These are phyloP conservation scores for Rhizopogon vulgaris DNA, from an alignment of 768 basidiomycete genomes.

Conservation along the genomic window DNA sequence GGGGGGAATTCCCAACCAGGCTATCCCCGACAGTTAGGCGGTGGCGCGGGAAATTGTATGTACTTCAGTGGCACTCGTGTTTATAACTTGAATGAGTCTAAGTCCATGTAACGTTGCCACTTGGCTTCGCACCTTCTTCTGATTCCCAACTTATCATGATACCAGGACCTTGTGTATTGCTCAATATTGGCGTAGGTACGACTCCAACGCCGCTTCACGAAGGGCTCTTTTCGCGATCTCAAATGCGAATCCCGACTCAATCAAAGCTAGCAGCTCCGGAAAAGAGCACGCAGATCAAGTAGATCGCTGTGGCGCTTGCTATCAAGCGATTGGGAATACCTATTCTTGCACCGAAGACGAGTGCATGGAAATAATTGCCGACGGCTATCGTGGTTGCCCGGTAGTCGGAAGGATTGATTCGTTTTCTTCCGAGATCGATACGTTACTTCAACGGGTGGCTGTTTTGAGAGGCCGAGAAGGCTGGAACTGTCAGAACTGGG, in stretches of 20 bases:
- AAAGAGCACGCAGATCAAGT: conserved; percentile 16
- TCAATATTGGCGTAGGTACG: conserved; percentile 23
- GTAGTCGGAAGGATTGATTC: conserved; percentile 16
- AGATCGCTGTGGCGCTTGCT: conserved; percentile 26
- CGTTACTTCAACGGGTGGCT: conserved; percentile 17
- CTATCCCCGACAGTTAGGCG: conserved; percentile 4
- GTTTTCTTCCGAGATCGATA: conserved; percentile 10
- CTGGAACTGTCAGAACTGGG: conserved; percentile 28
- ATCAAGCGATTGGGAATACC: conserved; percentile 22
- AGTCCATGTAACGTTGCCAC: no score
- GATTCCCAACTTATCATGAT: neutral
- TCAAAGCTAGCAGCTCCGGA: conserved; percentile 15
- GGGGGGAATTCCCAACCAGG: conserved; percentile 15
- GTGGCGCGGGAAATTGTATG: conserved; percentile 25
- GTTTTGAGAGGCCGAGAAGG: conserved; percentile 21
- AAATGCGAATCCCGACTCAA: conserved; percentile 17
- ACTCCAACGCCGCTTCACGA: conserved; percentile 19
- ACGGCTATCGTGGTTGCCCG: conserved; percentile 24
- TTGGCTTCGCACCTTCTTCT: conserved; percentile 5
- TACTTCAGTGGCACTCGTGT: conserved; percentile 1
- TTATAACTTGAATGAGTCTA: no score
- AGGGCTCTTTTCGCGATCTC: conserved; percentile 23
- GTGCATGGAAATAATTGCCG: conserved; percentile 24
- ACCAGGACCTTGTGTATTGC: conserved; percentile 20
- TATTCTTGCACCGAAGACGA: conserved; percentile 22